Evolutionary conservation across 2,329 filamentous ascomycete genomes (phyloP).

Genomic region (Thyridium curvatum): DNA sequence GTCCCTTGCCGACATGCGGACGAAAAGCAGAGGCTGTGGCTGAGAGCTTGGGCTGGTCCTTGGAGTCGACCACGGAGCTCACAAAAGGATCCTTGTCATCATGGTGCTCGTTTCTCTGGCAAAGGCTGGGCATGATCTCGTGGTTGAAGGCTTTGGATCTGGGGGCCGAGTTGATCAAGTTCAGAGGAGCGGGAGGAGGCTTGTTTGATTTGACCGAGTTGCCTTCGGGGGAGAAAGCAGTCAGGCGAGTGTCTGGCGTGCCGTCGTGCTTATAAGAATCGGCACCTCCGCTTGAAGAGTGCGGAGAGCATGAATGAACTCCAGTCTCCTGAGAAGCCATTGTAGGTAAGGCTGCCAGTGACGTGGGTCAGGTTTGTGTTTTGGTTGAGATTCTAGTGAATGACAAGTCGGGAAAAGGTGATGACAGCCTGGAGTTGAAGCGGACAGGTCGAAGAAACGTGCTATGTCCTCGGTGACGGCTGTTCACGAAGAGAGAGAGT

Average conservation of each 20-base stretch:
- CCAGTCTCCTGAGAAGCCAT: conserved; percentile 33
- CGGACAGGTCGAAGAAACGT: no score
- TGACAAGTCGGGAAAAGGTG: no score
- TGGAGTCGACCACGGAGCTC: conserved; percentile 24
- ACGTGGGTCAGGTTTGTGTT: not conserved
- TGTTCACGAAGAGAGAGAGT: no score
- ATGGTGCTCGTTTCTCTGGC: no score
- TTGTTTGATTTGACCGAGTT: conserved; percentile 36
- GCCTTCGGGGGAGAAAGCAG: conserved; percentile 58
- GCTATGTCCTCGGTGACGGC: no score
- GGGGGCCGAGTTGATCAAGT: conserved; percentile 4
- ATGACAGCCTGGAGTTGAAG: no score
- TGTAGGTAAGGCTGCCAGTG: conserved; percentile 1
- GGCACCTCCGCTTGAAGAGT: conserved; percentile 42
- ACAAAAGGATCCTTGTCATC: conserved; percentile 49
- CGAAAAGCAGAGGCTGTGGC: conserved; percentile 58
- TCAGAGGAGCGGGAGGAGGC: conserved; percentile 1
- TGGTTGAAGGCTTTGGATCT: conserved; percentile 14
- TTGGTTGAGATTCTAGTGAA: not conserved
- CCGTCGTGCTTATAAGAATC: conserved; percentile 48
- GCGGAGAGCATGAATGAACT: conserved; percentile 41
- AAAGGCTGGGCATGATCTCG: no score
- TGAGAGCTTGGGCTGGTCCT: conserved; percentile 45
- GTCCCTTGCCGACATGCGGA: conserved; percentile 13
- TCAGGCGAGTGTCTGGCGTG: conserved; percentile 59